A percentile compares a stretch with the other conserved stretches of the same genome.
phyloP scores from a whole-genome alignment of 2,329 filamentous ascomycete genomes.

The Xylariaceae sp. region DNA sequence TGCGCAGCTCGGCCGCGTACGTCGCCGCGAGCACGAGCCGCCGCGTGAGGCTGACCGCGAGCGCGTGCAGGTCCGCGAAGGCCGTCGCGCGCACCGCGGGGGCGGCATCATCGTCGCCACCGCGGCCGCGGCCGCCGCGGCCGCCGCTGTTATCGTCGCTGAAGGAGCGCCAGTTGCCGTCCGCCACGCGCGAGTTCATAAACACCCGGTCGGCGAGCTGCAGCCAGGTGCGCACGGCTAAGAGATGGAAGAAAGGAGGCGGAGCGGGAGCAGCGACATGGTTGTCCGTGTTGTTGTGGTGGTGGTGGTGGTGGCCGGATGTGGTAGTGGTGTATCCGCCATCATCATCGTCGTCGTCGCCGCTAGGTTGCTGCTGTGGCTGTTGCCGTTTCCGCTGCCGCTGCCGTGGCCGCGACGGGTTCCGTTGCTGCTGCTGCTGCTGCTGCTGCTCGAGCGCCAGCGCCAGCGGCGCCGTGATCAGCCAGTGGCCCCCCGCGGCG shows the following conservation, averaged over 20 bases:
- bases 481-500: constrained; percentile 52
- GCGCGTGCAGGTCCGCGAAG: constrained; percentile 65
- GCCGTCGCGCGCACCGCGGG: constrained; percentile 70
- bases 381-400: neutral
- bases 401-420: neutral
- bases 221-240: constrained; percentile 55
- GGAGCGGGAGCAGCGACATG: constrained; percentile 23
- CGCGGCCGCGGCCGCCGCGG: too few relatives aligned
- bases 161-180: constrained; percentile 61
- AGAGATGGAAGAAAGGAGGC: constrained; percentile 48
- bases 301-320: neutral
- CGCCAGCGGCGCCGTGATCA: constrained; percentile 44
- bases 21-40: constrained; percentile 63
- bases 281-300: neutral
- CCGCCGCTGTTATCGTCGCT: too few relatives aligned
- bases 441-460: constrained; percentile 14
- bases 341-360: too few relatives aligned
- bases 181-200: constrained; percentile 60
- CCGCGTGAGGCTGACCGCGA: constrained; percentile 60
- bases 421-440: constrained; percentile 2
- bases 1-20: constrained; percentile 62
- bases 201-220: constrained; percentile 59
- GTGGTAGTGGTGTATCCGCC: neutral
- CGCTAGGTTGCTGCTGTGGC: neutral
- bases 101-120: too few relatives aligned